These are phyloP conservation scores for Talaromyces sp. DNA, from an alignment of 2,329 filamentous ascomycete species.

Conservation along the genomic window DNA sequence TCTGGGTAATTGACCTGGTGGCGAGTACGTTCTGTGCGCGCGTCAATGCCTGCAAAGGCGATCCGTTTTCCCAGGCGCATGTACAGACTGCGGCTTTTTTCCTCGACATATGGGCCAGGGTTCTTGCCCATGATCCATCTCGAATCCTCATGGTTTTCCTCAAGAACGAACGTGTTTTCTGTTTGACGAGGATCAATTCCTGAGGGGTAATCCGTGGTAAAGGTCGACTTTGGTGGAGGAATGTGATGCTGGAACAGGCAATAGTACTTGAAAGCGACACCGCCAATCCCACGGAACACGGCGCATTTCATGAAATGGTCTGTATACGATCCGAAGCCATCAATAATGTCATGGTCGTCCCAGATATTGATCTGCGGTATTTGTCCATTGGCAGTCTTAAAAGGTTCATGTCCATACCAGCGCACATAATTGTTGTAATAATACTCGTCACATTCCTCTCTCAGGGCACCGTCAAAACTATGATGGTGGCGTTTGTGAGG, in stretches of 20 bases:
- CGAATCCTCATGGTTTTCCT: constrained; percentile 53
- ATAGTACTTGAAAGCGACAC: constrained; percentile 56
- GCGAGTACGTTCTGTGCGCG: constrained; percentile 70
- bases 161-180: constrained; percentile 66
- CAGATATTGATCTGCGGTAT: constrained; percentile 62
- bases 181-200: constrained; percentile 64
- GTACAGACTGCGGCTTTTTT: constrained; percentile 56
- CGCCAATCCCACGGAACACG: constrained; percentile 61
- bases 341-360: constrained; percentile 63
- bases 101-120: constrained; percentile 63
- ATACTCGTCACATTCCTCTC: constrained; percentile 55
- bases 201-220: constrained; percentile 64
- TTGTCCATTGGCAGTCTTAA: constrained; percentile 55
- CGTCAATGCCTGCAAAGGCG: constrained; percentile 56
- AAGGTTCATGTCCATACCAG: constrained; percentile 66
- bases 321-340: constrained; percentile 62
- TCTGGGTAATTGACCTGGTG: constrained; percentile 85
- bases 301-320: constrained; percentile 62
- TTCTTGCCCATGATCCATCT: constrained; percentile 74
- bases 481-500: constrained; percentile 56
- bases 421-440: constrained; percentile 58
- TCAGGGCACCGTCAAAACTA: constrained; percentile 61
- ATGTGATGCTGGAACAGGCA: constrained; percentile 69
- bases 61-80: constrained; percentile 61
- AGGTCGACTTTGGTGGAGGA: constrained; percentile 77